phyloP scores from a whole-genome alignment of 306 rosid genomes.

The Gillenia trifoliata region DNA sequence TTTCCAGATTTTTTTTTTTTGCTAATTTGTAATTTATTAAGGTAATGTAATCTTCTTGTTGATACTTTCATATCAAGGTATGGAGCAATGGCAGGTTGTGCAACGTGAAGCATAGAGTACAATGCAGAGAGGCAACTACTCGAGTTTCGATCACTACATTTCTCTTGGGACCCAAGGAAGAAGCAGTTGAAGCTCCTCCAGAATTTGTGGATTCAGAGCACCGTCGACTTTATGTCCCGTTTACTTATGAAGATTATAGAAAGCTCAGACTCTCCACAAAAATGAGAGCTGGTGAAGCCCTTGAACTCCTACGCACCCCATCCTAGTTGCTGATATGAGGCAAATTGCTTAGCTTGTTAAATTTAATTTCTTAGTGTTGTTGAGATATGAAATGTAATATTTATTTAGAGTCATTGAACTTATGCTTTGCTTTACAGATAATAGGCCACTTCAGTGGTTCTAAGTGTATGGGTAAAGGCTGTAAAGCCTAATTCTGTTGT shows the following conservation, averaged over 20 bases:
- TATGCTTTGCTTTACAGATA: too few relatives aligned
- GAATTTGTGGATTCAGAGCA: conserved; percentile 44
- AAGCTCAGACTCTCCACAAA: conserved; percentile 28
- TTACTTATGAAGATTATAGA: conserved; percentile 35
- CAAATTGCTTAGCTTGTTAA: background rate
- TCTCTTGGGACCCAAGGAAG: conserved; percentile 43
- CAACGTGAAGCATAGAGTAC: conserved; percentile 51
- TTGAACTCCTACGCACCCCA: conserved; percentile 20
- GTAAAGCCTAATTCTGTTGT: too few relatives aligned
- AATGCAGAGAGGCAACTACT: conserved; percentile 40
- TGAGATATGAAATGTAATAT: too few relatives aligned
- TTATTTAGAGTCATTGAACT: too few relatives aligned
- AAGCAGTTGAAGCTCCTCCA: conserved; percentile 36
- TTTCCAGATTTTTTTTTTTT: too few relatives aligned
- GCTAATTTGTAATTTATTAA: too few relatives aligned
- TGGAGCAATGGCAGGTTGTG: conserved; percentile 71
- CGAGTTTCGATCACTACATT: conserved; percentile 44
- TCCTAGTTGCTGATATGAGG: background rate
- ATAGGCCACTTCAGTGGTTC: too few relatives aligned
- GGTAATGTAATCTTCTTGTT: too few relatives aligned
- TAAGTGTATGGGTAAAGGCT: too few relatives aligned
- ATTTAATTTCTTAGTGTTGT: too few relatives aligned
- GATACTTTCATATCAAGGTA: background rate
- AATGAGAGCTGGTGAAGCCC: conserved; percentile 42
- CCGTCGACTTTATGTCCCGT: conserved; percentile 32